These are phyloP conservation scores for Penicillium sp. DNA, from an alignment of 2,329 filamentous ascomycete genomes.

Conservation along the genomic window DNA sequence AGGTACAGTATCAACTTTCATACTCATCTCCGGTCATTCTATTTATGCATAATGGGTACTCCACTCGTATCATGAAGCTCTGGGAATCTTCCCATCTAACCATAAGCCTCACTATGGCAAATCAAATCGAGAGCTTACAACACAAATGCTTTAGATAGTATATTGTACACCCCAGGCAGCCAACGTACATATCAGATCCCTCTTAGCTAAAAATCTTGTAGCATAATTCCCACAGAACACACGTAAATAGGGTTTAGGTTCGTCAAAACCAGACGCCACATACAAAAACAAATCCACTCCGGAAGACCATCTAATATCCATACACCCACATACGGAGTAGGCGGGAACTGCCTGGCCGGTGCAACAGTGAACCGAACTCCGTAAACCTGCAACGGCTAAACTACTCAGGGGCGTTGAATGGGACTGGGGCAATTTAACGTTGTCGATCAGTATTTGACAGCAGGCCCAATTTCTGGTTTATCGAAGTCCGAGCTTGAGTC, in stretches of 20 bases:
- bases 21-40: not conserved
- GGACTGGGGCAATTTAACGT: conserved; percentile 1
- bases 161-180: not conserved
- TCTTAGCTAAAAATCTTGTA: not conserved
- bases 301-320: not conserved
- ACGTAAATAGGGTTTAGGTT: not conserved
- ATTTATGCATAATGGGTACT: not conserved
- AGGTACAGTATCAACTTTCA: not conserved
- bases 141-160: not conserved
- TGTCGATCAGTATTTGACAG: conserved; percentile 7
- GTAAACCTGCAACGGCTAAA: not conserved
- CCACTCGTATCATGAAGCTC: not conserved
- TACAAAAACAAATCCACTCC: not conserved
- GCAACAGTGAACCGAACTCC: not conserved
- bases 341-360: not conserved
- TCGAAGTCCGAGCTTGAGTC: not conserved
- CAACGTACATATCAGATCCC: not conserved
- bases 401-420: not conserved
- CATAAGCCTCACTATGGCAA: not conserved
- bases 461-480: not conserved
- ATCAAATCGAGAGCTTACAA: not conserved
- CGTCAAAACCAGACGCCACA: not conserved
- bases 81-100: not conserved
- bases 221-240: too few species aligned
- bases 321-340: not conserved